Evolutionary conservation across 2,329 filamentous ascomycete species (phyloP).

Genomic region (Hymenoscyphus repandus): DNA sequence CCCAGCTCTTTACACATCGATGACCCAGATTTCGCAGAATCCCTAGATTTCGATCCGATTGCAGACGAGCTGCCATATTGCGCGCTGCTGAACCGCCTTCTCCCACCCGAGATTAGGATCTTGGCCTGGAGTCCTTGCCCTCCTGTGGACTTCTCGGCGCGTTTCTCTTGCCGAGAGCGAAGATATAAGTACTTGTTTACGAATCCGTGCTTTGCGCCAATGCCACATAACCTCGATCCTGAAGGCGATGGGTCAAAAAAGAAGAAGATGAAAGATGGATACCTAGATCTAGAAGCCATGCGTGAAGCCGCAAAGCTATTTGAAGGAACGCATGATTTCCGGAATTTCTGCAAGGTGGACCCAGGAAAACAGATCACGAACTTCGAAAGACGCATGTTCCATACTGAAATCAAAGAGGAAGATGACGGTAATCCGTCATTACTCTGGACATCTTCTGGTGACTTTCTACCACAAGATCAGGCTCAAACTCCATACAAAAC

Average conservation of each 20-base stretch:
- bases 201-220: slow-evolving; percentile 76
- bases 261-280: slow-evolving; percentile 54
- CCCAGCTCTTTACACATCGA: slow-evolving; percentile 16
- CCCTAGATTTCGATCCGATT: slow-evolving; percentile 57
- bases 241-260: slow-evolving; percentile 24
- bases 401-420: slow-evolving; percentile 72
- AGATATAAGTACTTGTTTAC: slow-evolving; percentile 98
- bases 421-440: slow-evolving; percentile 47
- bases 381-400: slow-evolving; percentile 73
- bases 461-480: slow-evolving; percentile 36
- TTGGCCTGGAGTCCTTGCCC: slow-evolving; percentile 89
- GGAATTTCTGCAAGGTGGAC: slow-evolving; percentile 96
- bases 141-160: slow-evolving; percentile 75
- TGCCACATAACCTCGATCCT: slow-evolving; percentile 47
- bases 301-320: slow-evolving; percentile 71
- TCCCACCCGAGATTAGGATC: slow-evolving; percentile 84
- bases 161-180: slow-evolving; percentile 87
- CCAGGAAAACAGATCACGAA: slow-evolving; percentile 82
- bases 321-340: slow-evolving; percentile 84
- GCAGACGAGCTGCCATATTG: slow-evolving; percentile 80
- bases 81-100: slow-evolving; percentile 75
- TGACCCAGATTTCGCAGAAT: slow-evolving; percentile 27
- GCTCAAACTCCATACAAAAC: slow-evolving; percentile 24
- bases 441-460: slow-evolving; percentile 46
- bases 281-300: slow-evolving; percentile 87